These are phyloP conservation scores for Solanum gracilifrons DNA, from an alignment of 257 asterid genomes.

Conservation along the genomic window DNA sequence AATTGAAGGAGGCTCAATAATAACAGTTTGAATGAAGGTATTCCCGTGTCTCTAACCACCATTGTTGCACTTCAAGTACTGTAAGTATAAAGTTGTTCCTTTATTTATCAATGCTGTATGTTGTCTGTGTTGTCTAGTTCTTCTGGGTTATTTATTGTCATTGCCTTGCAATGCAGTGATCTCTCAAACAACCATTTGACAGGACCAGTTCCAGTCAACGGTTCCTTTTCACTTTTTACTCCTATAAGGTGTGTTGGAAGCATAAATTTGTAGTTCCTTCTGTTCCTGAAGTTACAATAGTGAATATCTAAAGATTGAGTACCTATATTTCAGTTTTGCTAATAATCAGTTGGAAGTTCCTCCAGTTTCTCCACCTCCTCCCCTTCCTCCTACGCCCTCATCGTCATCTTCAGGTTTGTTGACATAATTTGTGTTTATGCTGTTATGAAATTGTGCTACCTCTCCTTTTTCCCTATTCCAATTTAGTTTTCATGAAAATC, in stretches of 20 bases:
- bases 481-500: background rate
- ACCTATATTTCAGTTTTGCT: constrained; percentile 46
- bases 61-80: constrained; percentile 2
- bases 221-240: constrained; percentile 37
- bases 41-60: constrained; percentile 4
- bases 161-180: constrained; percentile 58
- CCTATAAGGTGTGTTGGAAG: constrained; percentile 3
- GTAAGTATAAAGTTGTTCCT: constrained; percentile 1
- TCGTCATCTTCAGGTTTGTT: constrained; percentile 38
- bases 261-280: background rate
- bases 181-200: constrained; percentile 63
- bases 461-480: background rate
- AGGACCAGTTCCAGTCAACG: constrained; percentile 69
- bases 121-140: background rate
- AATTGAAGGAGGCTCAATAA: constrained; percentile 5
- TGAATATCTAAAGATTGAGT: constrained; percentile 13
- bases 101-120: background rate
- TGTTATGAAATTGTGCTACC: background rate
- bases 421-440: background rate
- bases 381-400: constrained; percentile 42
- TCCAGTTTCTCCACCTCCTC: constrained; percentile 72
- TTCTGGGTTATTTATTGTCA: background rate
- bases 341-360: constrained; percentile 37
- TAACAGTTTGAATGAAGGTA: background rate
- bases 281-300: background rate